A percentile compares a stretch with the other conserved stretches of the same genome.
Evolutionary conservation across 2,329 filamentous ascomycete genomes (phyloP).

Genomic region (Bipolaris zeicola): DNA sequence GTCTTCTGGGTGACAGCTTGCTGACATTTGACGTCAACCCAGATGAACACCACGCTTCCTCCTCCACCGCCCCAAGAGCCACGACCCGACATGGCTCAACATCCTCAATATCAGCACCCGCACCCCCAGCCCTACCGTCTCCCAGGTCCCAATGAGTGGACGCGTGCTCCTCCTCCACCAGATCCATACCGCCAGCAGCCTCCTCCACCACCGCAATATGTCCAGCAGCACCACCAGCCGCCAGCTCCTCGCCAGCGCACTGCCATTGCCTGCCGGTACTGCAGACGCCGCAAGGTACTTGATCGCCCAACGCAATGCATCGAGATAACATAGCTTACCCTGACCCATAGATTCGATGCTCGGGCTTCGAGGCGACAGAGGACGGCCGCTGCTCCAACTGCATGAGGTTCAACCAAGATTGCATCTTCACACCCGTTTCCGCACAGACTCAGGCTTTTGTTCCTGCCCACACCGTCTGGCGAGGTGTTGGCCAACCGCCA

Average conservation of each 20-base stretch:
- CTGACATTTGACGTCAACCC: slow-evolving; percentile 30
- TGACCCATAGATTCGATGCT: slow-evolving; percentile 69
- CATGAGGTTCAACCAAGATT: slow-evolving; percentile 74
- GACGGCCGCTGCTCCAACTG: slow-evolving; percentile 77
- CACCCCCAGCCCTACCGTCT: slow-evolving; percentile 52
- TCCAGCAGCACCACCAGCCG: slow-evolving; percentile 46
- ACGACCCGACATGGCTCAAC: slow-evolving; percentile 55
- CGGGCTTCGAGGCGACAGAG: slow-evolving; percentile 73
- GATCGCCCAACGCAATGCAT: not conserved
- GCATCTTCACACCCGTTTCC: slow-evolving; percentile 77
- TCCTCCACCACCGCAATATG: slow-evolving; percentile 50
- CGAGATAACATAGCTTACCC: slow-evolving; percentile 19
- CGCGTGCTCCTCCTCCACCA: slow-evolving; percentile 44
- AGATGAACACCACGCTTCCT: slow-evolving; percentile 43
- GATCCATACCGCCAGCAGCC: slow-evolving; percentile 50
- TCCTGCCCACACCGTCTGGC: slow-evolving; percentile 70
- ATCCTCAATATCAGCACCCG: slow-evolving; percentile 50
- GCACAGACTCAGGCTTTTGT: slow-evolving; percentile 77
- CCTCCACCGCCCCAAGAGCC: slow-evolving; percentile 45
- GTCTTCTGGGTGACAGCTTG: slow-evolving; percentile 15
- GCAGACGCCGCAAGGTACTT: slow-evolving; percentile 63
- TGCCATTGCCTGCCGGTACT: slow-evolving; percentile 66
- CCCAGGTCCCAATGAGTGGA: slow-evolving; percentile 56
- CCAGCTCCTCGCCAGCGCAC: slow-evolving; percentile 65
- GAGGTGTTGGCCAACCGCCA: slow-evolving; percentile 51